These are phyloP conservation scores for Ceratocystis cacaofunesta DNA, from an alignment of 2,329 filamentous ascomycete species.

Conservation along the genomic window DNA sequence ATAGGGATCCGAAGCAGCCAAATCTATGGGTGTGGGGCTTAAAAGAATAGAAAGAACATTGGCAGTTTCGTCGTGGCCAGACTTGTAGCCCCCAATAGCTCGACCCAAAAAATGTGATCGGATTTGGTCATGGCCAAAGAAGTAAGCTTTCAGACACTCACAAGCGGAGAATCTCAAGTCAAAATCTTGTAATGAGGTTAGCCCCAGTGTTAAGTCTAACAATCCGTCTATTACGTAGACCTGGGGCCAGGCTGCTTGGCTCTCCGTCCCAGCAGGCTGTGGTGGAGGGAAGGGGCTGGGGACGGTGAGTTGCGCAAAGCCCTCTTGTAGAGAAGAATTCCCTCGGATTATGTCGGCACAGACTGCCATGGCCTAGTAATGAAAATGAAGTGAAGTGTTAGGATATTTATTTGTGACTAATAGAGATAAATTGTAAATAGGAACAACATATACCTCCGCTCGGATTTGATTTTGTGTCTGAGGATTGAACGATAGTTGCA, in stretches of 20 bases:
- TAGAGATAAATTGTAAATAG: not conserved
- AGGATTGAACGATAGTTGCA: conserved; percentile 69
- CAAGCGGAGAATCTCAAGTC: conserved; percentile 74
- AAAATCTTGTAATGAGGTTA: conserved; percentile 51
- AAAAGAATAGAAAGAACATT: conserved; percentile 80
- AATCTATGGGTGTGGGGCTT: conserved; percentile 41
- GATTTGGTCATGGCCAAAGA: conserved; percentile 66
- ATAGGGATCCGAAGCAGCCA: conserved; percentile 63
- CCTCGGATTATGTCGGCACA: conserved; percentile 80
- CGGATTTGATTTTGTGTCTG: conserved; percentile 62
- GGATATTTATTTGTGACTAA: not conserved
- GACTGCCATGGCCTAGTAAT: conserved; percentile 54
- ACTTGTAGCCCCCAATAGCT: conserved; percentile 74
- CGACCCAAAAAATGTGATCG: conserved; percentile 71
- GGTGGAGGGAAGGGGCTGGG: conserved; percentile 24
- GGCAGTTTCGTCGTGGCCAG: conserved; percentile 64
- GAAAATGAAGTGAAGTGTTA: conserved; percentile 1
- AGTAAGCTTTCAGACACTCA: conserved; percentile 86
- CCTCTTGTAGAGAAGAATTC: conserved; percentile 68
- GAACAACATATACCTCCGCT: conserved; percentile 48
- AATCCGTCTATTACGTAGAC: conserved; percentile 91
- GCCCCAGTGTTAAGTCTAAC: conserved; percentile 63
- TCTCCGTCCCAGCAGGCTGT: conserved; percentile 25
- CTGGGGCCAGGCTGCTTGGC: conserved; percentile 27
- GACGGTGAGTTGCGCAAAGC: conserved; percentile 77